Base-by-base conservation (phyloP, 768 basidiomycete species). In the Lentinula edodes region DNA sequence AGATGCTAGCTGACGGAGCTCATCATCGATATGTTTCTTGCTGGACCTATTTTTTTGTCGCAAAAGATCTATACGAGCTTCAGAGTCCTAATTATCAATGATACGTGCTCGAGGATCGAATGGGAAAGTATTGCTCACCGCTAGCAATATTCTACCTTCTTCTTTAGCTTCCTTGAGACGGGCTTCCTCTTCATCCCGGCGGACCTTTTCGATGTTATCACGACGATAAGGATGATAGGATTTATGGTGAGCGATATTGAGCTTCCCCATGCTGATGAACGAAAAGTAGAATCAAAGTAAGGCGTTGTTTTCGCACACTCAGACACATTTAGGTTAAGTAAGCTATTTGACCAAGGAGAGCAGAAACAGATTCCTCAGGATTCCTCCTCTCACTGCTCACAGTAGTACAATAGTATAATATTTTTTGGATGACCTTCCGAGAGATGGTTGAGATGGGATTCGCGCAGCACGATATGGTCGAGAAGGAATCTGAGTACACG, bases 241-340 rank as follows among this genome's bases (percentile, higher is more conserved):
- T 70, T 94, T 94, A 78, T 93, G 91, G 71, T 93, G 91, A 12
- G 91, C 91, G 71, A 93, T 93, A 70, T 92, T 92, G 23, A 93
- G 81, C 68, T 91, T 91, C 32, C 90, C 91, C 91, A 92, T 92
- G 28, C 23, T 43, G 55, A 34, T 13, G 9, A 7, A 28, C 9
- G 15, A 3, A 1, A 42, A 23, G 8, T 43, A 13, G 18, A 8
- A 16, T n/a, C 3, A 41, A 2, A 13, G 53, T 9, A 18, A 5
- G 8, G 16, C n/a, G n/a, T n/a, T n/a, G n/a, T n/a, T n/a, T n/a
- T n/a, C n/a, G n/a, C 45, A 46, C 45, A 18, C 45, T 48, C 18
- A 48, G 18, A 16, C 6, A 15, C 15, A 43, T 3, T 28, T 28
- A 28, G 28, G 28, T 28, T 28, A 28, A 3, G 28, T 28, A 39